Base-by-base conservation (phyloP, 306 rosid genomes). In the Begonia loranthoides region DNA sequence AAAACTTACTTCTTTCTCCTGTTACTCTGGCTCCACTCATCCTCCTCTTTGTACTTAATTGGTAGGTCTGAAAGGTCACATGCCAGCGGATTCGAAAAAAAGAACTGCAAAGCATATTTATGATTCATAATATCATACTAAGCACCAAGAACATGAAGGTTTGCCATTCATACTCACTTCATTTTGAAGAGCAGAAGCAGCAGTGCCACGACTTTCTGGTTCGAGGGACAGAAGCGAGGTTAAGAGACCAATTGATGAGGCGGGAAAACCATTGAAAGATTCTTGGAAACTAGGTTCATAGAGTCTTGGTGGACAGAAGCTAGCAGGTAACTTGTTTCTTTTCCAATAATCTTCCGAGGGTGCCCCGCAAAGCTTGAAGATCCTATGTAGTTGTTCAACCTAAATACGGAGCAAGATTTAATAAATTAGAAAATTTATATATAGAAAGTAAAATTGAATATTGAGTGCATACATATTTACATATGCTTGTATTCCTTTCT, bases 321-420 rank as follows among this genome's bases (percentile, higher is more conserved):
- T 78, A 67, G 87, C 43, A 53, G 66, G 71, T 50, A 74, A 61
- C 65, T 70, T 81, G 79, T 71, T 65, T 68, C 61, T 76, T 44
- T 44, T 69, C 81, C 74, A 78, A 60, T 80, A 83, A 51, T 83
- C 87, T 16, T 73, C 90, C 6, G 76, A 49, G 17, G 92, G 96
- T 41, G 87, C 64, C 50, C 96, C 94, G 58, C 84, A 79, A 48
- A 87, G 87, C 66, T 81, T 87, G 73, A 73, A 83, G 74, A 87
- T 83, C 78, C 57, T 76, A 67, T 80, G 92, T 59, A 87, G 76
- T 51, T 87, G 94, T 64, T 87, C 86, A 62, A 87, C 79, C 92
- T 87, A 65, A 62, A 59, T 41, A 40, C 39, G 65, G 9, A 65
- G 17, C 38, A 50, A 50, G 48, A 10, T 54, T 54, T 12, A 39